These are phyloP conservation scores for Candida albicans DNA, from an alignment of 1,139 yeast genomes.

Conservation along the genomic window DNA sequence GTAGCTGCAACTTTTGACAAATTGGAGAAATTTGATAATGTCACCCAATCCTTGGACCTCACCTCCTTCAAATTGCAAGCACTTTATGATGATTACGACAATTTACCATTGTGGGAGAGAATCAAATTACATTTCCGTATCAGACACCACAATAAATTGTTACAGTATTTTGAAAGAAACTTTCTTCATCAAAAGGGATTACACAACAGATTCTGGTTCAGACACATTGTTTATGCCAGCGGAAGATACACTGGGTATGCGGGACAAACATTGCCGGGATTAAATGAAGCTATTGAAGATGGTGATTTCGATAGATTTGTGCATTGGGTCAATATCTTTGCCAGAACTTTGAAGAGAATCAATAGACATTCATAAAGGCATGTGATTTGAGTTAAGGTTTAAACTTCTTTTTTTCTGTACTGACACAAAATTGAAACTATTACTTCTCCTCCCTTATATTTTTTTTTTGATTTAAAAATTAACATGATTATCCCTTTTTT, in stretches of 20 bases:
- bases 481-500: not conserved
- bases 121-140: conserved; percentile 37
- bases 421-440: not conserved
- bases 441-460: not conserved
- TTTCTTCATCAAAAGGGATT: conserved; percentile 68
- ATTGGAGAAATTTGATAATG: conserved; percentile 25
- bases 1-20: conserved; percentile 26
- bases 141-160: conserved; percentile 39
- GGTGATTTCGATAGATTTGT: conserved; percentile 50
- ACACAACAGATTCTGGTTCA: conserved; percentile 74
- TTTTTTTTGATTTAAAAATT: not conserved
- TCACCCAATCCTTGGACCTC: conserved; percentile 39
- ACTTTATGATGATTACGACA: conserved; percentile 34
- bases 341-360: conserved; percentile 35
- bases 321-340: conserved; percentile 57
- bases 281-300: conserved; percentile 79
- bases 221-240: conserved; percentile 79
- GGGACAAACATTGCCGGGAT: conserved; percentile 79
- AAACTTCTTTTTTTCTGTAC: not conserved
- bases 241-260: conserved; percentile 86
- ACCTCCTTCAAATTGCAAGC: conserved; percentile 33
- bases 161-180: conserved; percentile 62
- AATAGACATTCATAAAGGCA: conserved; percentile 6
- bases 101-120: conserved; percentile 42
- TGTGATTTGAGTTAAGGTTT: not conserved